These are phyloP conservation scores for Patellaria atrata DNA, from an alignment of 495 filamentous ascomycete species.

Conservation along the genomic window DNA sequence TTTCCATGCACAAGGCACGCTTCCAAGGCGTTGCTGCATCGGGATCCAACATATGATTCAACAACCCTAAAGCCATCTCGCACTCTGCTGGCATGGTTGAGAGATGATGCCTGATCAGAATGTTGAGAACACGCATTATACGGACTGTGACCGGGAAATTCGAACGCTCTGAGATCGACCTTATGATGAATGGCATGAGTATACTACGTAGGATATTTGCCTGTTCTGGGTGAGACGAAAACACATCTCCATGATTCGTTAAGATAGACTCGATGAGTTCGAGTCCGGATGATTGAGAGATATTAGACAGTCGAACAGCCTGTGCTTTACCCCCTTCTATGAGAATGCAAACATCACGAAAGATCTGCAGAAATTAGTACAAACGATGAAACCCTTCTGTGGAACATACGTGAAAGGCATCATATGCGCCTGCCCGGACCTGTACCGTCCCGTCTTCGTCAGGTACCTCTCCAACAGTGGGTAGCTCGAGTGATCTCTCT, in stretches of 20 bases:
- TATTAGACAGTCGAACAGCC: slow-evolving; percentile 58
- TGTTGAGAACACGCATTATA: slow-evolving; percentile 63
- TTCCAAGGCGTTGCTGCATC: slow-evolving; percentile 70
- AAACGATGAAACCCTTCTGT: slow-evolving; percentile 3
- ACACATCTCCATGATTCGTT: slow-evolving; percentile 67
- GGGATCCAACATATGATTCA: slow-evolving; percentile 79
- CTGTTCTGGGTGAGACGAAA: slow-evolving; percentile 66
- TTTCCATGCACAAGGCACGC: slow-evolving; percentile 76
- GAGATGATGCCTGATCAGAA: slow-evolving; percentile 63
- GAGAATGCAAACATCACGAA: slow-evolving; percentile 80
- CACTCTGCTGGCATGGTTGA: slow-evolving; percentile 62
- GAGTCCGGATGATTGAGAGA: slow-evolving; percentile 69
- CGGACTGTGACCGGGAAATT: slow-evolving; percentile 75
- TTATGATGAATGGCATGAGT: slow-evolving; percentile 70
- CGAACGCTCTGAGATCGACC: slow-evolving; percentile 59
- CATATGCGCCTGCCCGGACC: slow-evolving; percentile 62
- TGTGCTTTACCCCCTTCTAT: slow-evolving; percentile 70
- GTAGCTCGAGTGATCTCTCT: slow-evolving; percentile 36
- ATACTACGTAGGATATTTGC: slow-evolving; percentile 61
- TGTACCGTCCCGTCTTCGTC: slow-evolving; percentile 45
- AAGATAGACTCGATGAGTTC: slow-evolving; percentile 86
- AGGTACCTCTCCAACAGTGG: slow-evolving; percentile 45
- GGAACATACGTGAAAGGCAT: slow-evolving; percentile 56
- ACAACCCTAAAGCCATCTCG: slow-evolving; percentile 67
- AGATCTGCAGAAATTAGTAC: slow-evolving; percentile 37